Conservation (phyloP, 257 asterid species). For the Solanum neorickii region DNA sequence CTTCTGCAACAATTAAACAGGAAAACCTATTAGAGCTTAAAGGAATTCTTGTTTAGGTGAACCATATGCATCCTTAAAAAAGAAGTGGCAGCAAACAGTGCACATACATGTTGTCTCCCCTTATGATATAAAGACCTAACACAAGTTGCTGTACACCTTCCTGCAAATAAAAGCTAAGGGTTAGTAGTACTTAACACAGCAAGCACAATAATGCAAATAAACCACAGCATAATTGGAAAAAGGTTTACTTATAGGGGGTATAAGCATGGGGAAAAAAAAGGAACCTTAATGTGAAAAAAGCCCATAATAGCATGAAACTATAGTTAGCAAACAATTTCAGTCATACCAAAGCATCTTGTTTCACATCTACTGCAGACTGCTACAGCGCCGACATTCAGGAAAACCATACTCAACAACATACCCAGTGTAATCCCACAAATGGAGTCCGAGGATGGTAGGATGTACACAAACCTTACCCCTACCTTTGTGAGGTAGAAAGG, state of each 20-base stretch:
- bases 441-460: not conserved
- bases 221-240: not conserved
- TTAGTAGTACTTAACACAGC: not conserved
- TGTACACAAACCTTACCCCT: not conserved
- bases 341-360: not conserved
- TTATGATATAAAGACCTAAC: constrained; percentile 91
- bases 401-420: not conserved
- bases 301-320: not conserved
- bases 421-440: not conserved
- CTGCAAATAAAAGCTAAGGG: constrained; percentile 27
- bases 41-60: not conserved
- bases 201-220: not conserved
- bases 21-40: not conserved
- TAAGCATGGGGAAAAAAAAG: not conserved
- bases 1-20: constrained; percentile 39
- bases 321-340: not conserved
- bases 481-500: not conserved
- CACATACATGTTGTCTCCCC: constrained; percentile 92
- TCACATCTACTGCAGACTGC: not conserved
- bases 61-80: not conserved
- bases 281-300: not conserved
- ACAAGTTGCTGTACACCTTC: constrained; percentile 98
- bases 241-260: not conserved
- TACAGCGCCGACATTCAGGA: not conserved
- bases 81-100: not conserved